Base-by-base conservation (phyloP, 768 basidiomycete species). In the Russula foetens region DNA sequence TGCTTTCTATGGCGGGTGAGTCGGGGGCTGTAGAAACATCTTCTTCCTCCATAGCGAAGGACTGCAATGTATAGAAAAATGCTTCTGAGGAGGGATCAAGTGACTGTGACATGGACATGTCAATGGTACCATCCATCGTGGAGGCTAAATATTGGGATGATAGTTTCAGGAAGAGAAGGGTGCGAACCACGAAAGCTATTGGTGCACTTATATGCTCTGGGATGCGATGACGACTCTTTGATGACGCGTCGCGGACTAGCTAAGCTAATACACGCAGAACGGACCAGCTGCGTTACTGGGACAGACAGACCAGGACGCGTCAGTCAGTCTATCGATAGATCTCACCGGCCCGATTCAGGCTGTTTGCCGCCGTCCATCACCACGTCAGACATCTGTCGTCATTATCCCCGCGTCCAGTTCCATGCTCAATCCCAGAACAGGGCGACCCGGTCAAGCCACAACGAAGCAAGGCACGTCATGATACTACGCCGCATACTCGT, bases 1-100 rank as follows among this genome's bases (percentile, higher is more conserved):
- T 69, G 33, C 62, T 65, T 48, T 74, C 75, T 50, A 74, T 71
- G 48, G 69, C 51, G 44, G 78, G 77, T 4, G 77, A 75, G 56
- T 77, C 77, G 41, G 75, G 72, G 41, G 81, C 69, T 46, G 80
- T 60, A 19, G 63, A 55, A 12, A 57, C 77, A 33, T 80, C 71
- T 55, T 81, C 81, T 66, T 84, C 84, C 44, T 86, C 84, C 84
- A 58, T 63, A 26, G 3, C 23, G 33, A 86, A 82, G 54, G 44
- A 63, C 56, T 58, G 24, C 49, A 48, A 57, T 54, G 62, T 52
- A 53, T 62, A 41, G 59, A 48, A 38, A 55, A 50, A 45, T 55
- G 43, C 44, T 41, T 53, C 35, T 52, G 56, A 53, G 50, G 54
- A 46, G 11, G 38, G 21, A 26, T 48, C 57, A 29, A 53, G 31